Evolutionary conservation across 805 yeast genomes (phyloP).

Genomic region (Wickerhamiella bombiphila): DNA sequence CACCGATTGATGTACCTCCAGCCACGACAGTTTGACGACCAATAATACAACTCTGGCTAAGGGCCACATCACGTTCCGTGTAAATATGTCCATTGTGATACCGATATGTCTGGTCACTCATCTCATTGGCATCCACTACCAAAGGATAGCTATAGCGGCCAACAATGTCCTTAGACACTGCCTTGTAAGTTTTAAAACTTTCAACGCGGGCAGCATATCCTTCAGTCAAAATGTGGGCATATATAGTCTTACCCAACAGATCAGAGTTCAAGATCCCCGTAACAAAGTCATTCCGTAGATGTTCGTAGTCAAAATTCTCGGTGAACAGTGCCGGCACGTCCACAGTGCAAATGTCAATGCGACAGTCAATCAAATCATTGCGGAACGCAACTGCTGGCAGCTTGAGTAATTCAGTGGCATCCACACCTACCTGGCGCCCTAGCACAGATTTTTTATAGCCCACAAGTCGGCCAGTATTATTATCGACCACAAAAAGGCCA

Average conservation of each 20-base stretch:
- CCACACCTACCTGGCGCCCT: conserved; percentile 23
- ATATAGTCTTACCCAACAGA: conserved; percentile 75
- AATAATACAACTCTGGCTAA: conserved; percentile 79
- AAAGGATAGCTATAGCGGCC: conserved; percentile 90
- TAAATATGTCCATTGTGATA: conserved; percentile 79
- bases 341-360: conserved; percentile 87
- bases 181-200: conserved; percentile 84
- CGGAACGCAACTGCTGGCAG: conserved; percentile 59
- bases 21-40: conserved; percentile 77
- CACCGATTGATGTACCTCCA: conserved; percentile 58
- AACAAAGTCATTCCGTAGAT: conserved; percentile 72
- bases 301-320: conserved; percentile 91
- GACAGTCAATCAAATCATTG: conserved; percentile 92
- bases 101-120: conserved; percentile 47
- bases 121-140: conserved; percentile 68
- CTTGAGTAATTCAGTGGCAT: conserved; percentile 47
- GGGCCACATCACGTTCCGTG: conserved; percentile 73
- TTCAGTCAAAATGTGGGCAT: conserved; percentile 66
- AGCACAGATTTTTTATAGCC: conserved; percentile 57
- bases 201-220: conserved; percentile 93
- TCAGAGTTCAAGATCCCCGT: conserved; percentile 85
- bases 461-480: conserved; percentile 57
- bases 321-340: conserved; percentile 91
- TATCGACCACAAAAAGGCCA: conserved; percentile 72
- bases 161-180: conserved; percentile 75